phyloP scores from a whole-genome alignment of 768 basidiomycete species.

The Boletus eberwhitei region DNA sequence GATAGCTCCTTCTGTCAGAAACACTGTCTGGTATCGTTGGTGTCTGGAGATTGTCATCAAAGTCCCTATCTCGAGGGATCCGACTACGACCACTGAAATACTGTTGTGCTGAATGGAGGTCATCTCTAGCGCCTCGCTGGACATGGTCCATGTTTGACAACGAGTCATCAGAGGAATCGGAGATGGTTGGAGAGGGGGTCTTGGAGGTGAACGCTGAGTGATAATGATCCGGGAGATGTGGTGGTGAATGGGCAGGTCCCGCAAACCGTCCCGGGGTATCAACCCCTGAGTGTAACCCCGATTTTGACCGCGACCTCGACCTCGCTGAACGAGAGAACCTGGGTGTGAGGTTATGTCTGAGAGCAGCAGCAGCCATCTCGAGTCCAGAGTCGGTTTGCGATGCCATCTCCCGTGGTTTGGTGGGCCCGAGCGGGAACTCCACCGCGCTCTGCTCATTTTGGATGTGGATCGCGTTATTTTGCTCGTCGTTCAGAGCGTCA shows the following conservation, averaged over 20 bases:
- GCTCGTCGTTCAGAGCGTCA: conserved; percentile 37
- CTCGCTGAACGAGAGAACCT: conserved; percentile 24
- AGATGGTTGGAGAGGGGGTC: conserved; percentile 34
- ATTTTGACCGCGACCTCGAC: conserved; percentile 34
- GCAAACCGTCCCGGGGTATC: conserved; percentile 63
- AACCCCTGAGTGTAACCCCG: conserved; percentile 52
- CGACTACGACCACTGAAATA: conserved; percentile 46
- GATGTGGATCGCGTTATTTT: neutral
- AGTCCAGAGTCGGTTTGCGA: conserved; percentile 28
- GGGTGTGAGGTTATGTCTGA: conserved; percentile 31
- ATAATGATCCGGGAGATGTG: conserved; percentile 23
- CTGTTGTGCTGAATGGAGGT: conserved; percentile 42
- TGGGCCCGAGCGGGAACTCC: conserved; percentile 17
- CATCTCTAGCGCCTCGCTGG: conserved; percentile 51
- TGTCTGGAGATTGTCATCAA: conserved; percentile 57
- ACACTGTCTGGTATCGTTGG: conserved; percentile 49
- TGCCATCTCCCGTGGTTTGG: conserved; percentile 30
- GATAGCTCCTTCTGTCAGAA: conserved; percentile 12
- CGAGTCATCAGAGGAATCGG: conserved; percentile 39
- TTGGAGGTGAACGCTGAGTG: conserved; percentile 31
- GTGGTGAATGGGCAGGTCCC: conserved; percentile 49
- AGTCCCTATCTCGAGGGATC: conserved; percentile 59
- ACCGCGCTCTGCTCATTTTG: conserved; percentile 14
- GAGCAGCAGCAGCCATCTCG: conserved; percentile 32
- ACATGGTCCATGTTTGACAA: conserved; percentile 33